A percentile compares a stretch with the other conserved stretches of the same genome.
Evolutionary conservation across 306 rosid genomes (phyloP).

Genomic region (Inga laurina): DNA sequence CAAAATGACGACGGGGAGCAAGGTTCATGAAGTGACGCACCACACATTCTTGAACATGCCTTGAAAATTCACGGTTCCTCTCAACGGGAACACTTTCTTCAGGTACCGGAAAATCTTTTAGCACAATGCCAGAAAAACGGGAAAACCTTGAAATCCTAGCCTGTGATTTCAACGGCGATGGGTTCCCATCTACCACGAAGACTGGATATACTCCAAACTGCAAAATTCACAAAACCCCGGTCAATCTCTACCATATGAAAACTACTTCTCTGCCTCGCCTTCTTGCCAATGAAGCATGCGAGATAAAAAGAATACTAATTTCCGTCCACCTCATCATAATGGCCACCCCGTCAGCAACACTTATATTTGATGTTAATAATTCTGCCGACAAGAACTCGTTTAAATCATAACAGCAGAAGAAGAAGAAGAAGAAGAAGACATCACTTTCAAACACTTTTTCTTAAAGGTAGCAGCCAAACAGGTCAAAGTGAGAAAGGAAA

Average conservation of each 20-base stretch:
- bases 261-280: neutral
- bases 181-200: conserved; percentile 83
- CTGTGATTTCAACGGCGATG: conserved; percentile 73
- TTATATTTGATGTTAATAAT: neutral
- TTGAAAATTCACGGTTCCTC: conserved; percentile 62
- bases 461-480: neutral
- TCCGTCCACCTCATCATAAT: neutral
- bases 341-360: neutral
- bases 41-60: conserved; percentile 80
- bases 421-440: neutral
- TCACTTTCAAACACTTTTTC: conserved; percentile 5
- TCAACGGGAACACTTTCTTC: conserved; percentile 67
- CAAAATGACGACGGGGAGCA: conserved; percentile 15
- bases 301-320: neutral
- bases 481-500: neutral
- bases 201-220: conserved; percentile 94
- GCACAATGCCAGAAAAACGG: conserved; percentile 66
- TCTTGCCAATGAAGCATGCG: neutral
- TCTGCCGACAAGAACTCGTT: neutral
- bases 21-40: conserved; percentile 45
- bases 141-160: conserved; percentile 73
- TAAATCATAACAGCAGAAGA: neutral
- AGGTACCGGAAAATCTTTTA: conserved; percentile 51
- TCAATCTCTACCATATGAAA: conserved; percentile 7
- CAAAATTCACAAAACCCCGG: conserved; percentile 31